Conservation (phyloP, 1,284 basidiomycete genomes). For the Sanghuangporus weigelae region DNA sequence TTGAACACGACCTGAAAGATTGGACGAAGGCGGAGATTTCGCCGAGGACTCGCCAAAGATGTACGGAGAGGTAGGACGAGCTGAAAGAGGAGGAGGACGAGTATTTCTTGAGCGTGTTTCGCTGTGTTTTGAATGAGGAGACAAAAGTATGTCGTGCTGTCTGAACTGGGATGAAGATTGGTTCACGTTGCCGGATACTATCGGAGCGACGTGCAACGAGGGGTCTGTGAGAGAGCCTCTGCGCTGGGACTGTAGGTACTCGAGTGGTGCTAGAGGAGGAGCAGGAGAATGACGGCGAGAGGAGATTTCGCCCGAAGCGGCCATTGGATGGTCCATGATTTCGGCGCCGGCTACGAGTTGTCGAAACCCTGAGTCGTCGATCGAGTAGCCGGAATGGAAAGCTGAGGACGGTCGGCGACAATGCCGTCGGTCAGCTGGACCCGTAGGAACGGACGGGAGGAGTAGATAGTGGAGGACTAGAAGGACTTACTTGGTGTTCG, state of each 20-base stretch:
- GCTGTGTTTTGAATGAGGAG: constrained; percentile 26
- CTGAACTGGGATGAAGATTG: constrained; percentile 24
- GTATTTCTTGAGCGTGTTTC: constrained; percentile 31
- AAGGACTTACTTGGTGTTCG: background rate
- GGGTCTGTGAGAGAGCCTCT: constrained; percentile 78
- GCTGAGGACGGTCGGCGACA: constrained; percentile 2
- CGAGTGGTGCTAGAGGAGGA: constrained; percentile 61
- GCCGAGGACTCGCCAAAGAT: constrained; percentile 60
- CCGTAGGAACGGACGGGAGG: background rate
- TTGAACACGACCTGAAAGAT: constrained; percentile 48
- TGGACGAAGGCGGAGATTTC: constrained; percentile 37
- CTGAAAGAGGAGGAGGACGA: constrained; percentile 31
- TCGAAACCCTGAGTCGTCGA: background rate
- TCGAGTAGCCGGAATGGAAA: background rate
- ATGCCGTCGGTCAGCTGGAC: background rate
- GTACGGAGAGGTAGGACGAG: constrained; percentile 62
- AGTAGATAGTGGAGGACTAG: background rate
- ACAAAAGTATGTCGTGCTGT: constrained; percentile 28
- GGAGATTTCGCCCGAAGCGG: constrained; percentile 19
- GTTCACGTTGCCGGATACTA: constrained; percentile 26
- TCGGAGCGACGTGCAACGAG: constrained; percentile 55
- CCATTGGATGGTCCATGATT: constrained; percentile 17
- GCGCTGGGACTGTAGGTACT: constrained; percentile 71
- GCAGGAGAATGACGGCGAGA: constrained; percentile 34
- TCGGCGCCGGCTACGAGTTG: constrained; percentile 14